These are phyloP conservation scores for Aspergillus novoparasiticus DNA, from an alignment of 2,329 filamentous ascomycete genomes.

Conservation along the genomic window DNA sequence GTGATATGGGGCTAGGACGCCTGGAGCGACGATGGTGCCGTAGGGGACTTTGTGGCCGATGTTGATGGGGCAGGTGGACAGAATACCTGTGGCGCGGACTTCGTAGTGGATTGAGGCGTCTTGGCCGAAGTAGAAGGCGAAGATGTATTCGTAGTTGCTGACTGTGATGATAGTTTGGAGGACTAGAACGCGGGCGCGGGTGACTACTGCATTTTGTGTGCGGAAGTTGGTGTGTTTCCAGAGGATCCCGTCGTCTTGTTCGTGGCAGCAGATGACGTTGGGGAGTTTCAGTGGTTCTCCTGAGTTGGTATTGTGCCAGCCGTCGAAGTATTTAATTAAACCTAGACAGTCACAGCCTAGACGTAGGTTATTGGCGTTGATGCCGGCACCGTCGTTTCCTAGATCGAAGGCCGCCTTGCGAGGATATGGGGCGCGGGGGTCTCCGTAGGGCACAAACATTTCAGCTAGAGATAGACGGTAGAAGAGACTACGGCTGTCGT, in stretches of 20 bases:
- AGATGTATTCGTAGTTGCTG: constrained; percentile 50
- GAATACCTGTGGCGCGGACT: constrained; percentile 50
- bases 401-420: constrained; percentile 50
- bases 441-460: constrained; percentile 51
- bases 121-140: constrained; percentile 46
- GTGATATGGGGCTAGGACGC: constrained; percentile 48
- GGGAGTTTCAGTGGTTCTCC: constrained; percentile 42
- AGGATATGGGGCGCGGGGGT: constrained; percentile 44
- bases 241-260: constrained; percentile 41
- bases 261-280: constrained; percentile 48
- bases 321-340: constrained; percentile 48
- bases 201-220: constrained; percentile 38
- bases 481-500: constrained; percentile 43
- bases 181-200: constrained; percentile 36
- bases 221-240: constrained; percentile 47
- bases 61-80: constrained; percentile 44
- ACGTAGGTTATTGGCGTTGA: constrained; percentile 46
- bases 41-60: constrained; percentile 36
- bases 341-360: constrained; percentile 50
- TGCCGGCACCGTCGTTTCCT: constrained; percentile 46
- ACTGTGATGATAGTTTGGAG: constrained; percentile 47
- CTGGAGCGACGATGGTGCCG: constrained; percentile 45
- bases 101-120: constrained; percentile 46
- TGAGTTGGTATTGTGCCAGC: constrained; percentile 36
- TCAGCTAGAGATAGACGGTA: constrained; percentile 47